Percentiles rank a stretch among this genome's conserved stretches.
These are phyloP conservation scores for Citrus cavaleriei DNA, from an alignment of 345 rosid genomes.

Conservation along the genomic window DNA sequence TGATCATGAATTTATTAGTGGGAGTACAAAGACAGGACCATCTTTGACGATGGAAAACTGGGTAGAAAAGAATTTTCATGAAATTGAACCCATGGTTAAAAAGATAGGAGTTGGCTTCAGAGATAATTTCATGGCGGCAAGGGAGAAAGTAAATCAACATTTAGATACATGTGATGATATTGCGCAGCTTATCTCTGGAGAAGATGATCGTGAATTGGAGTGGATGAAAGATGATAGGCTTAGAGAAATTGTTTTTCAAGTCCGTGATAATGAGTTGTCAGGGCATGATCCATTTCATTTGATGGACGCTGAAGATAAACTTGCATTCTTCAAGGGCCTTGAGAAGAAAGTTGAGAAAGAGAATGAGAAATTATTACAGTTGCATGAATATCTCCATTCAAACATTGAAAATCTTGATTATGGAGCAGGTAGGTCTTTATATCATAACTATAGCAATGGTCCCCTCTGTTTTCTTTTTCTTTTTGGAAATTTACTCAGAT, in stretches of 20 bases:
- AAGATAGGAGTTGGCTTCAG: constrained; percentile 76
- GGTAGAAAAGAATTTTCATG: constrained; percentile 63
- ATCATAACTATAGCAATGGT: not conserved
- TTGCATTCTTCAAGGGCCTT: constrained; percentile 75
- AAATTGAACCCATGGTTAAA: constrained; percentile 58
- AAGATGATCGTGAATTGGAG: constrained; percentile 60
- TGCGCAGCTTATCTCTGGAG: constrained; percentile 39
- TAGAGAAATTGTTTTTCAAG: constrained; percentile 73
- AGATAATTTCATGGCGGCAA: constrained; percentile 66
- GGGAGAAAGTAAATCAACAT: constrained; percentile 42
- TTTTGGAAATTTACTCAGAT: not conserved
- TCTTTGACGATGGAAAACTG: constrained; percentile 43
- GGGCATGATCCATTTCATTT: constrained; percentile 83
- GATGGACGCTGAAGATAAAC: constrained; percentile 67
- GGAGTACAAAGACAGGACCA: constrained; percentile 22
- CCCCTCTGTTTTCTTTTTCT: too few species aligned
- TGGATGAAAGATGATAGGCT: constrained; percentile 92
- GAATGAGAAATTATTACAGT: constrained; percentile 57
- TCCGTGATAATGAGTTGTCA: constrained; percentile 82
- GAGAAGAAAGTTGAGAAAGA: constrained; percentile 79
- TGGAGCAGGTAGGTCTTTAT: constrained; percentile 66
- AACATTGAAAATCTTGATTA: constrained; percentile 88
- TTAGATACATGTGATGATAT: constrained; percentile 30
- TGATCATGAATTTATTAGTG: constrained; percentile 12
- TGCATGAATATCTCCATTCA: constrained; percentile 82